Base-by-base conservation (phyloP, 192 early-diverging fungal genomes). In the Phycomyces nitens region DNA sequence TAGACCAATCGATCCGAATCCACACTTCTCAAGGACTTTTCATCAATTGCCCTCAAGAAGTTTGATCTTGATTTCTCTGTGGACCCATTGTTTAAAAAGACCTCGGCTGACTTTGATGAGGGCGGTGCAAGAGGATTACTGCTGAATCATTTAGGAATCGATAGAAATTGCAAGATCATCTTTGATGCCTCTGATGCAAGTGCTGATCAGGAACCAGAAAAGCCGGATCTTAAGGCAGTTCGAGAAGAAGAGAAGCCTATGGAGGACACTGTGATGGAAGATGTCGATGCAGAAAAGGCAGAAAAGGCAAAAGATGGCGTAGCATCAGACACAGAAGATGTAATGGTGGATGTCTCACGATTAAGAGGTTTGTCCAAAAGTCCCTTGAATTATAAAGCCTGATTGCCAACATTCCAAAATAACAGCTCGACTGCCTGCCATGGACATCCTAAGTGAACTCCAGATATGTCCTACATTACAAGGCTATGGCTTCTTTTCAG, bases 91-190 rank as follows among this genome's bases (percentile, higher is more conserved):
- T 99, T 97, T 78, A 93, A 95, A 69, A 99, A 99, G 71, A 96
- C 94, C n/a, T 93, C 89, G 11, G 94, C 95, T 8, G 94, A 96
- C 71, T 97, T 99, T 78, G 96, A 99, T 72, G 94, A 99, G 77
- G 94, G 96, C 26, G 94, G 94, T 6, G 95, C 95, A 18, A 85
- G 90, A 29, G 95, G 95, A 5, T 76, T 99, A 40, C 75, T 99
- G 40, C 74, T 99, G 43, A 96, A 94, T 71, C 92, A 94, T 61
- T 71, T 99, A 42, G 80, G 79, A 34, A 80, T 99, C 42, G 87
- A 93, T 53, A 71, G 68, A 8, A 82, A 91, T 14, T 89, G 93
- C n/a, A 92, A 87, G 64, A 92, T 97, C 56, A 89, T 97, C 18
- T 99, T 99, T 81, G 96, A 99, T 70, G 88, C 95, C 21, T 83